Conservation (phyloP, 768 basidiomycete species). For the Exidia glandulosa region DNA sequence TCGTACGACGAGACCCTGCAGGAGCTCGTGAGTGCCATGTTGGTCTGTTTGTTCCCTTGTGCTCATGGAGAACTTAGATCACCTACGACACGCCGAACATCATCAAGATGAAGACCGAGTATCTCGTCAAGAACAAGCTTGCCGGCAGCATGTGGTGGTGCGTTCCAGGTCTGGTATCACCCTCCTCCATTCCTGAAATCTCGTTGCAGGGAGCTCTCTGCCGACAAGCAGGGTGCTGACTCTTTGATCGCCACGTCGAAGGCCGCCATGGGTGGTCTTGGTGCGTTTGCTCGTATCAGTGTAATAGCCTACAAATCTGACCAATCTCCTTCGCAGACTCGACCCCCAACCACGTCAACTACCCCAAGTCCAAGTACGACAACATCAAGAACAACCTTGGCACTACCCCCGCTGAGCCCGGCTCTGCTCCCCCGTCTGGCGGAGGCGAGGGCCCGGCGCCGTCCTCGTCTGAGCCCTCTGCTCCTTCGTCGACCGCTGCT, state of each 20-base stretch:
- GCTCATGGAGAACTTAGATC: too few species aligned
- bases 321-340: not conserved
- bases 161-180: not conserved
- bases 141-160: constrained; percentile 56
- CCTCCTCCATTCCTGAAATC: not conserved
- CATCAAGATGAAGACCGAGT: constrained; percentile 53
- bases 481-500: not conserved
- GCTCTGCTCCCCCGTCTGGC: not conserved
- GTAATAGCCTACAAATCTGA: not conserved
- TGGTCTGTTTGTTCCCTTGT: too few species aligned
- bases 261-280: not conserved
- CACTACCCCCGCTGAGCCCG: not conserved
- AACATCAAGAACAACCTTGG: constrained; percentile 30
- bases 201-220: constrained; percentile 27
- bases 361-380: constrained; percentile 59
- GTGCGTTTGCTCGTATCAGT: not conserved
- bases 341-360: constrained; percentile 25
- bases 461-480: not conserved
- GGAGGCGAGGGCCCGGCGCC: not conserved
- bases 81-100: constrained; percentile 70
- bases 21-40: too few species aligned
- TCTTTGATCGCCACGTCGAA: constrained; percentile 40
- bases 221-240: constrained; percentile 43
- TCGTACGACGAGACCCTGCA: constrained; percentile 54
- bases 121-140: constrained; percentile 48